phyloP scores from a whole-genome alignment of 768 basidiomycete genomes.

The Chalciporus sphaerocephalus region DNA sequence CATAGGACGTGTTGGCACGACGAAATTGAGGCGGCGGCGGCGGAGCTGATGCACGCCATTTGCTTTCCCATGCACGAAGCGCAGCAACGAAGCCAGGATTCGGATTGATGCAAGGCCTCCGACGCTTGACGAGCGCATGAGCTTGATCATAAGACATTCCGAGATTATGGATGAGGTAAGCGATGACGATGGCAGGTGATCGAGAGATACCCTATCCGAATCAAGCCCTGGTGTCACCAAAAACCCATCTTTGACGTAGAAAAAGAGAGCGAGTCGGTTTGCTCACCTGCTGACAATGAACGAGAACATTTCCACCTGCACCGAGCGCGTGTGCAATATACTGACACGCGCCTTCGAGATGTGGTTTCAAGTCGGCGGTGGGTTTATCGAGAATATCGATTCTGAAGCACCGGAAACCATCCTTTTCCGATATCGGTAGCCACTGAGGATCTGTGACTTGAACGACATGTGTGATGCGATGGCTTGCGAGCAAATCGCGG shows the following conservation, averaged over 20 bases:
- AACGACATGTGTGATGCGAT: constrained; percentile 56
- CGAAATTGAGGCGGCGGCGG: constrained; percentile 21
- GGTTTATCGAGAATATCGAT: constrained; percentile 65
- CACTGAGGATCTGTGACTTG: constrained; percentile 66
- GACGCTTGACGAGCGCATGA: constrained; percentile 52
- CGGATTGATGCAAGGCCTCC: constrained; percentile 70
- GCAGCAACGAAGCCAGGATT: constrained; percentile 70
- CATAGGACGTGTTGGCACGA: constrained; percentile 29
- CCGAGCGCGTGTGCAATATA: constrained; percentile 61
- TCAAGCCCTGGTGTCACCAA: constrained; percentile 3
- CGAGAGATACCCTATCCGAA: constrained; percentile 66
- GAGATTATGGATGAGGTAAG: constrained; percentile 72
- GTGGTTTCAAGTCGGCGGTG: constrained; percentile 57
- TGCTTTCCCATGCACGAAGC: constrained; percentile 54
- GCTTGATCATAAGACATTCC: constrained; percentile 72
- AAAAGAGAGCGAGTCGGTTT: background rate
- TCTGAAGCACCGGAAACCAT: constrained; percentile 53
- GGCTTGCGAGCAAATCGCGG: constrained; percentile 43
- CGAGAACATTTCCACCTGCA: constrained; percentile 61
- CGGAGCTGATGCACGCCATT: constrained; percentile 23
- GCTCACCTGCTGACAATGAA: constrained; percentile 79
- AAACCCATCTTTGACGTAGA: background rate
- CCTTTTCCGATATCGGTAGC: constrained; percentile 45
- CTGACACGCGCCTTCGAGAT: constrained; percentile 64
- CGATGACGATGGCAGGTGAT: constrained; percentile 70